These are phyloP conservation scores for Catharanthus roseus DNA, from an alignment of 257 asterid species.

Conservation along the genomic window DNA sequence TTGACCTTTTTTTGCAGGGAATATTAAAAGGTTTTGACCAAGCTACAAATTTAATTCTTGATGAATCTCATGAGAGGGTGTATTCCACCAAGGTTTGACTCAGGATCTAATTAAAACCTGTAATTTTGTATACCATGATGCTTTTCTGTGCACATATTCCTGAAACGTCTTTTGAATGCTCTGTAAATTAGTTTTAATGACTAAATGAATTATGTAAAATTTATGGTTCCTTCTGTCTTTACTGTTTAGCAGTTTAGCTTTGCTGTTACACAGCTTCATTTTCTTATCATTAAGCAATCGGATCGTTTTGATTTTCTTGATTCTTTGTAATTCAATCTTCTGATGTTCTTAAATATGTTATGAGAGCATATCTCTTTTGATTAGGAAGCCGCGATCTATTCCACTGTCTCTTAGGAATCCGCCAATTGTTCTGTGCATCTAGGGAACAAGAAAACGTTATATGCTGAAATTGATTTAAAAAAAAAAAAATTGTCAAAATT, in stretches of 20 bases:
- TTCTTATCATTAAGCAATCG: neutral
- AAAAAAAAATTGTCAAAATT: neutral
- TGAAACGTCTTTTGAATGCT: neutral
- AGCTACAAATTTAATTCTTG: constrained; percentile 94
- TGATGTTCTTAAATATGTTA: no score
- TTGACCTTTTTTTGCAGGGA: constrained; percentile 48
- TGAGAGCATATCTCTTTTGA: no score
- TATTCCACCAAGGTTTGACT: constrained; percentile 85
- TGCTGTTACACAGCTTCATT: neutral
- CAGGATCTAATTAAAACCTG: neutral
- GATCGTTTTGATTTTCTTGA: neutral
- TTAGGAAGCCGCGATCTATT: neutral
- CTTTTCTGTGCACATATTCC: neutral
- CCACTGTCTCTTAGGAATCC: neutral
- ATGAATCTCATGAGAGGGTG: constrained; percentile 96
- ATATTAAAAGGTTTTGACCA: constrained; percentile 88
- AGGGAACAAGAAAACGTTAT: no score
- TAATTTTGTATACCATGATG: neutral
- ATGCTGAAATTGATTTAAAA: neutral
- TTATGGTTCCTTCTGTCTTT: no score
- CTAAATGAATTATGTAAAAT: neutral
- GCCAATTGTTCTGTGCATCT: neutral
- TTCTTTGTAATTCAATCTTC: no score
- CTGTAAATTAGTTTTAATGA: neutral
- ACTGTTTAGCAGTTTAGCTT: no score